phyloP scores from a whole-genome alignment of 192 early-diverging fungal genomes.

The Coemansia sp. region DNA sequence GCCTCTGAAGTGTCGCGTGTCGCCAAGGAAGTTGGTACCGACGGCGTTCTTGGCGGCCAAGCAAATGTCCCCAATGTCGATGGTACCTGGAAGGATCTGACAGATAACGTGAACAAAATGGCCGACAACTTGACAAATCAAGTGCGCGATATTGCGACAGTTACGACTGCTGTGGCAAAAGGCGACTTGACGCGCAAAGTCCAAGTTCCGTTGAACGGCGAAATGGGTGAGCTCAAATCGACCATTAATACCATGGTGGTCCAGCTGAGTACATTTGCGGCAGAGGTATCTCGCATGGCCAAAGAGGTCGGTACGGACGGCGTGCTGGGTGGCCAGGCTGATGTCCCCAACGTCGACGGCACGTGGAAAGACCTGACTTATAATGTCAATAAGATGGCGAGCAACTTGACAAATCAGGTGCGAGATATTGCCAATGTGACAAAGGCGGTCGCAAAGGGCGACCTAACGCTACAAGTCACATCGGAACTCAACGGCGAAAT shows the following conservation, averaged over 20 bases:
- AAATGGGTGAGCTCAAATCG: background rate
- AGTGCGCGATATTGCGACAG: slow-evolving; percentile 62
- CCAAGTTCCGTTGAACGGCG: no score
- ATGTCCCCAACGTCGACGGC: slow-evolving; percentile 56
- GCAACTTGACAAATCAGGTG: slow-evolving; percentile 64
- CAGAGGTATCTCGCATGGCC: slow-evolving; percentile 65
- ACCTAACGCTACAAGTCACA: slow-evolving; percentile 60
- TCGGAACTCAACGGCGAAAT: slow-evolving; percentile 64
- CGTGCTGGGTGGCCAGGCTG: no score
- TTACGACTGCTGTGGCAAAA: background rate
- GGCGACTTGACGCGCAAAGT: no score
- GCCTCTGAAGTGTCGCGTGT: slow-evolving; percentile 67
- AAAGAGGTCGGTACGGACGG: slow-evolving; percentile 55
- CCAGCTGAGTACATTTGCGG: slow-evolving; percentile 62
- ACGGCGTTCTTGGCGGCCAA: slow-evolving; percentile 55
- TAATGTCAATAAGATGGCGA: slow-evolving; percentile 71
- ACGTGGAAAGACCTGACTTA: slow-evolving; percentile 68
- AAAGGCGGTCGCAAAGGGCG: slow-evolving; percentile 64
- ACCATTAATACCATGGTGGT: slow-evolving; percentile 67
- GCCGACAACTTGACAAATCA: slow-evolving; percentile 62
- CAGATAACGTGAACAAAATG: slow-evolving; percentile 68
- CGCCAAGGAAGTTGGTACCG: slow-evolving; percentile 60
- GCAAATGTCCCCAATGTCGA: slow-evolving; percentile 56
- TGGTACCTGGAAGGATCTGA: slow-evolving; percentile 64
- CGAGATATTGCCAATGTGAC: slow-evolving; percentile 68